Evolutionary conservation across 2,329 filamentous ascomycete species (phyloP).

Genomic region (Colletotrichum camelliae): DNA sequence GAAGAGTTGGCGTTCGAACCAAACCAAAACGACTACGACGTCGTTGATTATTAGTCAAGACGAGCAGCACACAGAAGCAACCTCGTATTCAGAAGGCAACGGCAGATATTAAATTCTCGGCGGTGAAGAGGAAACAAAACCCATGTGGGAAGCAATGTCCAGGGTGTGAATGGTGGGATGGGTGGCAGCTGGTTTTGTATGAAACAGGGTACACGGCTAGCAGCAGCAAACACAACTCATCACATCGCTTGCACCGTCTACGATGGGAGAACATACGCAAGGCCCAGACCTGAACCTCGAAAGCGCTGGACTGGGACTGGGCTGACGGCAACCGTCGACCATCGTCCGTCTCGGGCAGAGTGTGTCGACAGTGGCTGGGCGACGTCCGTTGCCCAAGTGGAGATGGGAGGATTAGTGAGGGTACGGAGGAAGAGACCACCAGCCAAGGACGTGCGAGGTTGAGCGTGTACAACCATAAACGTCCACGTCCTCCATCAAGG

Average conservation of each 20-base stretch:
- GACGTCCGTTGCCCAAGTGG: slow-evolving; percentile 5
- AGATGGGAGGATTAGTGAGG: slow-evolving; percentile 7
- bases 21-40: not conserved
- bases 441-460: slow-evolving; percentile 8
- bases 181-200: slow-evolving; percentile 17
- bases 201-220: slow-evolving; percentile 22
- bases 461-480: not conserved
- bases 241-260: not conserved
- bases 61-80: not conserved
- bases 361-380: slow-evolving; percentile 15
- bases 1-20: not conserved
- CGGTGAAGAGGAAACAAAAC: slow-evolving; percentile 12
- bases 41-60: not conserved
- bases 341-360: slow-evolving; percentile 11
- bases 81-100: not conserved
- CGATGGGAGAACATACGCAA: not conserved
- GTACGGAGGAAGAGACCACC: not conserved
- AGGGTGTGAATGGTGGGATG: not conserved
- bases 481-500: not conserved
- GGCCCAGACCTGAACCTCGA: not conserved
- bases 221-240: slow-evolving; percentile 16
- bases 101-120: not conserved
- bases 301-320: slow-evolving; percentile 11
- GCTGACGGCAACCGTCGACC: not conserved
- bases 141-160: not conserved